A percentile compares a stretch with the other conserved stretches of the same genome.
phyloP scores from a whole-genome alignment of 108 stramenopile species.

The Conticribra weissflogii region DNA sequence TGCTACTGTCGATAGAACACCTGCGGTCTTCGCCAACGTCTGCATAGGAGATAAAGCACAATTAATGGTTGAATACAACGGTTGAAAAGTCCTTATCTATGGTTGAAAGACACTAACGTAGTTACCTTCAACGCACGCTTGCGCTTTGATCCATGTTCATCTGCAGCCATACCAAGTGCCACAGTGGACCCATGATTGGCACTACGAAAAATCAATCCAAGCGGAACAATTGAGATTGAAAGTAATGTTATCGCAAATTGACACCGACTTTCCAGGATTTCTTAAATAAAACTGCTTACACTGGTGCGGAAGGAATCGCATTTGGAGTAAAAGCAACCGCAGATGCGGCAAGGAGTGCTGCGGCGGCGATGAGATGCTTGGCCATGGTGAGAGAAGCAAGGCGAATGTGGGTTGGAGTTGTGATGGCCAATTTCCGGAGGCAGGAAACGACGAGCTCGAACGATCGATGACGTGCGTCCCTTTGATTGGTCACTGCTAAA shows the following conservation, averaged over 20 bases:
- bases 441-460: no score
- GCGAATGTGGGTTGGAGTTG: no score
- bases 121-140: conserved; percentile 67
- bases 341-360: conserved; percentile 30
- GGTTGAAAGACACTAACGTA: neutral
- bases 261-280: neutral
- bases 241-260: neutral
- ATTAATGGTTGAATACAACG: neutral
- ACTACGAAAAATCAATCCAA: no score
- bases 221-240: neutral
- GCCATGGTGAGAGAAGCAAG: no score
- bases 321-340: conserved; percentile 40
- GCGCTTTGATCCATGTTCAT: conserved; percentile 58
- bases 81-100: neutral
- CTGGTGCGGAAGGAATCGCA: conserved; percentile 19
- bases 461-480: no score
- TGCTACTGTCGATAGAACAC: conserved; percentile 65
- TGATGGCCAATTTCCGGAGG: no score
- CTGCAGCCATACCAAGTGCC: conserved; percentile 64
- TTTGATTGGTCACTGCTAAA: no score
- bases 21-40: conserved; percentile 68
- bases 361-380: conserved; percentile 34
- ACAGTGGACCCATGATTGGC: conserved; percentile 29
- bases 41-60: conserved; percentile 3
- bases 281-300: conserved; percentile 3